Base-by-base conservation (phyloP, 441 rosid species). In the Macaranga tanarius region DNA sequence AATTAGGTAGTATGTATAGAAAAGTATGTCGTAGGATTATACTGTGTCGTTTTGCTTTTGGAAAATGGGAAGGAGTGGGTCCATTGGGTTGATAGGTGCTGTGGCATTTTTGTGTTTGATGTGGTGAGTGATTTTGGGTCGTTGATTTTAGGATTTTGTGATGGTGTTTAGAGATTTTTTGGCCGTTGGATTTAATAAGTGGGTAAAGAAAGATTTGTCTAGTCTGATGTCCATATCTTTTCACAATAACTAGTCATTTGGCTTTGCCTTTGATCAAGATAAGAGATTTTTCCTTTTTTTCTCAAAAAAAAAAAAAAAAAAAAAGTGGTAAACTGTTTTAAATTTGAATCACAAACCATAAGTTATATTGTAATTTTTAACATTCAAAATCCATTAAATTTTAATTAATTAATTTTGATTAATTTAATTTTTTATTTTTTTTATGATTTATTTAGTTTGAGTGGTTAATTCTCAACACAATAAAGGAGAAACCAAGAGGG, bases 171-270 rank as follows among this genome's bases (percentile, higher is more conserved):
- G 2, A 9, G 45, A 3, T 25, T 23, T 38, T 5, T 9, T 34
- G 65, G 31, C 81, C 73, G 73, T 75, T 50, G 42, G 77, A 72
- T 73, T 54, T 13, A 26, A 51, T 58, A 4, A 7, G 3, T 0
- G 10, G 10, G 9, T 12, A 67, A 65, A 67, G 34, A 9, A 48
- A 28, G 55, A 15, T 76, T 76, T 69, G 67, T 40, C 78, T 23
- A 15, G 7, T 57, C 25, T n/a, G 13, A 6, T 20, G 7, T 44
- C 55, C 47, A 11, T 40, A 19, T 51, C 19, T 34, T 67, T 9
- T 51, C 47, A 51, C 28, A 19, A 38, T 26, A 31, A 4, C 47
- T 10, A n/a, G 47, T 52, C 47, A 65, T 48, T 31, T 65, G 52
- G 55, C 65, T 61, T 16, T 17, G 38, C 38, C 38, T 31, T 31